Base-by-base conservation (phyloP, 495 filamentous ascomycete genomes). In the Neurospora discreta region DNA sequence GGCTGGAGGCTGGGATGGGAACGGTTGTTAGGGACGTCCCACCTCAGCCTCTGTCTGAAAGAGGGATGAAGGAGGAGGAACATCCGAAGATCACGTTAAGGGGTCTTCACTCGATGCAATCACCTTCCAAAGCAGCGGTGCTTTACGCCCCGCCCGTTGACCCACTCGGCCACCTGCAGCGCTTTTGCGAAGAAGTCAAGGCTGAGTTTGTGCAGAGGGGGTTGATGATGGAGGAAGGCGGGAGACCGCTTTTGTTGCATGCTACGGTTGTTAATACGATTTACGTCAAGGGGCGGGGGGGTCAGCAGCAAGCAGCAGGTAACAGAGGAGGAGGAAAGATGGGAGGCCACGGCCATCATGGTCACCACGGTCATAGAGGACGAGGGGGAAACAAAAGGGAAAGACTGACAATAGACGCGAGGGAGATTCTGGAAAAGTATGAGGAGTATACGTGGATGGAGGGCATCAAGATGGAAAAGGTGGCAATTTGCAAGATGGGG, bases 181-280 rank as follows among this genome's bases (percentile, higher is more conserved):
- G 80, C 3, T 94, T 97, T 76, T 91, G 91, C 68, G 81, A 88
- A 69, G 79, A 76, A 46, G 80, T 97, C 3, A 83, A 86, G 58
- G 81, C 85, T 1, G 78, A 75, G 5, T 97, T 97, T 75, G 81
- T 81, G 4, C 81, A 89, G 6, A 87, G 87, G 3, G 90, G 86
- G 1, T 83, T 94, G 20, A 77, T 97, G 74, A 76, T 82, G 1
- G 80, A 74, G 2, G 91, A 95, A 26, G 52, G 52, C 3, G 78
- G 76, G 1, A 81, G 94, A 40, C 87, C 88, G n/a, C 78, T 98
- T 68, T 85, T 91, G 23, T 77, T 97, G 68, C 95, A 97, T 78
- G 93, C 92, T 18, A 97, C 95, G 4, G 84, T 98, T 5, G 81
- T 95, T 26, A 97, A 98, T 79, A 97, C 93, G 9, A 87, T 94